These are phyloP conservation scores for Colletotrichum euphorbiae DNA, from an alignment of 2,329 filamentous ascomycete genomes.

Conservation along the genomic window DNA sequence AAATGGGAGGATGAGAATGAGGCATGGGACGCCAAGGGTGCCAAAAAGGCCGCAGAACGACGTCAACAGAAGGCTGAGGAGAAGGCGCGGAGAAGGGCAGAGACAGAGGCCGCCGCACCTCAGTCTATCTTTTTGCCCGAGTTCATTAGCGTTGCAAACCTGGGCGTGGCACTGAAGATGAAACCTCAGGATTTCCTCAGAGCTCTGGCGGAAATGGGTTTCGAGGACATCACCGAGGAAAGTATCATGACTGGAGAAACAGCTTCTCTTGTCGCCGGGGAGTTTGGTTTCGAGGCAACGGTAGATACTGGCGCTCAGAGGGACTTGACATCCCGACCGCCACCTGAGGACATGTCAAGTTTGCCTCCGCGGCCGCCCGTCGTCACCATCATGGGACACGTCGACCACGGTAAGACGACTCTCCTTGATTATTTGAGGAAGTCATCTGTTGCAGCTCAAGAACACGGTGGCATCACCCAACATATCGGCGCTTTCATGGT, in stretches of 20 bases:
- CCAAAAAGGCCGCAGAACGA: conserved; percentile 52
- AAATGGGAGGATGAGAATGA: conserved; percentile 45
- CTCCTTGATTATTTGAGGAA: conserved; percentile 93
- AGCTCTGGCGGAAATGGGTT: conserved; percentile 87
- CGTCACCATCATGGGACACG: conserved; percentile 99
- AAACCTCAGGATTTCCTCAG: conserved; percentile 76
- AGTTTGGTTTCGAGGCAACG: conserved; percentile 91
- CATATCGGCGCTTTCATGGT: conserved; percentile 99
- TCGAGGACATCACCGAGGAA: conserved; percentile 84
- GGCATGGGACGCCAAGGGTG: conserved; percentile 54
- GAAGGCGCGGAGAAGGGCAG: conserved; percentile 54
- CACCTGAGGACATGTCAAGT: conserved; percentile 73
- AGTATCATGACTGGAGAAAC: conserved; percentile 92
- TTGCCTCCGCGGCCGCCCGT: conserved; percentile 87
- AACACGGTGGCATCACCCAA: conserved; percentile 97
- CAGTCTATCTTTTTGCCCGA: conserved; percentile 80
- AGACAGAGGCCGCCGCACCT: conserved; percentile 53
- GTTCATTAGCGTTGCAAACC: conserved; percentile 87
- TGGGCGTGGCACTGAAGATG: conserved; percentile 81
- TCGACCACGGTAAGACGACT: conserved; percentile 98
- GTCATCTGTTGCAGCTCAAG: conserved; percentile 88
- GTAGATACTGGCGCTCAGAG: conserved; percentile 73
- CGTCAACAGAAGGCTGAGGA: conserved; percentile 57
- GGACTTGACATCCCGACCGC: conserved; percentile 79
- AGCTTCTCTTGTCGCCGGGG: conserved; percentile 87